Evolutionary conservation across 805 yeast species (phyloP), one percentile per base, ranked within the genome.

Genomic region (Wickerhamomyces mucosus): DNA sequence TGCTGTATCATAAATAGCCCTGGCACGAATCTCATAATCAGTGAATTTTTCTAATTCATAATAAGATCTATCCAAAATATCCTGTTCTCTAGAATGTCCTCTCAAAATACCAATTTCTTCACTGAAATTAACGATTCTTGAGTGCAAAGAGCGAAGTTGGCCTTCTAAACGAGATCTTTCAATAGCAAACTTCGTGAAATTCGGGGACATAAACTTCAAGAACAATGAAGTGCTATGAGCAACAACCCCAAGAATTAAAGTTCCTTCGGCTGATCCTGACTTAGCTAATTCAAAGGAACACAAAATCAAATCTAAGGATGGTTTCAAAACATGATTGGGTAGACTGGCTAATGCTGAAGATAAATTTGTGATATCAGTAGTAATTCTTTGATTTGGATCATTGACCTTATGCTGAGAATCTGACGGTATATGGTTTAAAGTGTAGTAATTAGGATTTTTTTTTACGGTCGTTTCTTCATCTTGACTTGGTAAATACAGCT

Each of bases 71-170:
- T 88, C 96, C 30, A 88, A 58, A 39, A 72, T 66, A 45, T 78
- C 82, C 40, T 80, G 62, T 54, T 88, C 97, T 33, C 84, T 69
- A 12, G 71, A 56, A 52, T 85, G 89, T 15, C 96, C 96, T 38
- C 78, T 70, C 32, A 84, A 67, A 31, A 88, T 61, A 0, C 95
- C 96, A 44, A 88, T 77, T 51, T 88, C 96, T 58, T 88, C 97
- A 45, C 70, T 73, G 51, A 78, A 81, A 28, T 72, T 61, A 18
- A 84, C 84, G 13, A 88, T 63, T 50, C 85, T 78, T 2, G 95
- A 76, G 56, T 88, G 96, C 17, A 79, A 68, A 13, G 80, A 70
- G 43, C 95, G 74, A 45, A 85, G 78, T 48, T 79, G 78, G 38
- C 95, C 94, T 54, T 88, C 96, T 32, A 85, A 63, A 28, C 74